Evolutionary conservation across 345 rosid genomes (phyloP), one percentile per base, ranked within the genome.

Genomic region (Eucalyptus cloeziana): DNA sequence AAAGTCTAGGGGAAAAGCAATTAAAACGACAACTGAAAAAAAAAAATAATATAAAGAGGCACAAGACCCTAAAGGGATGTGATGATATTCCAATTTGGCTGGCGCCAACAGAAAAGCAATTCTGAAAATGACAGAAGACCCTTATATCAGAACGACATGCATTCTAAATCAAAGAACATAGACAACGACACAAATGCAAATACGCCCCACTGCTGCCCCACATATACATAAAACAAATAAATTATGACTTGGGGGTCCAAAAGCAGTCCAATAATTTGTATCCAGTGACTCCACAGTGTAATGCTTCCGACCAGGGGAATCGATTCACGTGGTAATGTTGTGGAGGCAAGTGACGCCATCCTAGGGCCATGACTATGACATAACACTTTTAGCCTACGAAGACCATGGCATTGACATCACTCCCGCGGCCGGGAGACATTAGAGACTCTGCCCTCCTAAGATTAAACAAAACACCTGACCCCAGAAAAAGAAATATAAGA

Each of bases 91-190:
- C 15, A 60, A 60, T 60, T 11, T 27, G 67, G 31, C 31, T 5
- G 13, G n/a, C 2, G 8, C 31, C 7, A 5, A 13, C 7, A 12
- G 22, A 51, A 51, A 54, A 22, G 11, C 10, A 21, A 8, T 54
- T 54, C 27, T 13, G 17, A 7, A 13, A 30, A 14, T 8, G 17
- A 62, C n/a, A 30, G 0, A 13, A 30, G 15, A 30, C 17, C 71
- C 33, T 13, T 6, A 30, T 2, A 6, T 62, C 5, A 4, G 13
- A 30, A 6, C 16, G 0, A 62, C 17, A 4, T 0, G 7, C 33
- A 4, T 30, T 30, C 16, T 62, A 13, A 27, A 13, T 62, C 33
- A 62, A 62, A 30, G 0, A 17, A 1, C 30, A 13, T 3, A 30
- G 69, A 62, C 9, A 3, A 27, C 7, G 33, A 13, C 69, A 2